These are phyloP conservation scores for Aspergillus heteromorphus DNA, from an alignment of 495 filamentous ascomycete species.

Conservation along the genomic window DNA sequence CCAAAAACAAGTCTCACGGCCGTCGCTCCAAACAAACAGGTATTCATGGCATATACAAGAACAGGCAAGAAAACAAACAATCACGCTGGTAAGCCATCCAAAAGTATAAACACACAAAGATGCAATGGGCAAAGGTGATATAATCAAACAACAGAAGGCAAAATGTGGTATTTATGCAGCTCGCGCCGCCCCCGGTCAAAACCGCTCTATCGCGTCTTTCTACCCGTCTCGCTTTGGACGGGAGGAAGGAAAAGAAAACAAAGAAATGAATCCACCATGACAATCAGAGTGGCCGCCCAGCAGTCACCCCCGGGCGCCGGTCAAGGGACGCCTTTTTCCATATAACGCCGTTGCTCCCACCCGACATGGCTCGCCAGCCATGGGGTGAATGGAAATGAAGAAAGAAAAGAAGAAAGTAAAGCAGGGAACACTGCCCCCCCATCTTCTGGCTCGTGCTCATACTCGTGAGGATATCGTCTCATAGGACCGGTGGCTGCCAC, in stretches of 20 bases:
- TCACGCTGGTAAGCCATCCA: neutral
- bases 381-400: neutral
- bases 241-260: neutral
- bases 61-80: neutral
- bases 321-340: neutral
- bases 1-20: neutral
- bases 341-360: conserved; percentile 4
- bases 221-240: neutral
- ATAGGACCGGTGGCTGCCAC: conserved; percentile 7
- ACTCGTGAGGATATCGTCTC: conserved; percentile 6
- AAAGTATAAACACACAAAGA: neutral
- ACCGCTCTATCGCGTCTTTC: too few species aligned
- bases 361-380: neutral
- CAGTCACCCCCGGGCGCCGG: conserved; percentile 8
- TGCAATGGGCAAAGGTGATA: neutral
- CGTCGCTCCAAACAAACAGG: neutral
- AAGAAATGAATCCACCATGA: neutral
- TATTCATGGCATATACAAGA: neutral
- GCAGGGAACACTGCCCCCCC: neutral
- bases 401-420: neutral
- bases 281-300: conserved; percentile 9
- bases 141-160: neutral
- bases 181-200: neutral
- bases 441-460: conserved; percentile 2
- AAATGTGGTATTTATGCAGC: too few species aligned